Evolutionary conservation across 2,329 filamentous ascomycete genomes (phyloP).

Genomic region (Xylaria sp.): DNA sequence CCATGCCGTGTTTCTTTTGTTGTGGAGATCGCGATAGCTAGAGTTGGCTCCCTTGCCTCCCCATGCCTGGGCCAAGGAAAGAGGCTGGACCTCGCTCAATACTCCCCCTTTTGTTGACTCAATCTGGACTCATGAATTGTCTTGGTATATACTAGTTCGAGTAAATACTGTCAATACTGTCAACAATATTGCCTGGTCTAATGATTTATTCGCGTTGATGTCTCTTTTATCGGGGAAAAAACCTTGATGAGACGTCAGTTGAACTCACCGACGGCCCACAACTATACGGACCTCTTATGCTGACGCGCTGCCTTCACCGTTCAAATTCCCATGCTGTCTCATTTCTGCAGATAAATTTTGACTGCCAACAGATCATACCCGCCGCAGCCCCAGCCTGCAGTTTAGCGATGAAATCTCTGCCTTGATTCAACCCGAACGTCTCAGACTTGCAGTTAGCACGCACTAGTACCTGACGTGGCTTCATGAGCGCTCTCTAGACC

Average conservation of each 20-base stretch:
- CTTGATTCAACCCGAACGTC: slow-evolving; percentile 9
- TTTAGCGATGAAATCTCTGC: background rate
- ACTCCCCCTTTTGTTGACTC: slow-evolving; percentile 6
- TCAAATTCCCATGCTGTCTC: background rate
- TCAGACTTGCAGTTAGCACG: slow-evolving; percentile 21
- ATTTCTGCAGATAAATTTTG: background rate
- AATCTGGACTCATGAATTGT: background rate
- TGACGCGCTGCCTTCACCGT: background rate
- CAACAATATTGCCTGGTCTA: background rate
- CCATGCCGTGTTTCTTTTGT: slow-evolving; percentile 25
- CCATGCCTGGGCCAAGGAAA: background rate
- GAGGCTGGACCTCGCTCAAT: slow-evolving; percentile 2
- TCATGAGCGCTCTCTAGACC: background rate
- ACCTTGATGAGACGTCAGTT: background rate
- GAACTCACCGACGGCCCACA: background rate
- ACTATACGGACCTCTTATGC: background rate
- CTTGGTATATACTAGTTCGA: background rate
- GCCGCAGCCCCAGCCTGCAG: background rate
- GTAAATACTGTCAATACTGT: background rate
- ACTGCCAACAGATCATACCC: background rate
- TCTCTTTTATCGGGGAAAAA: background rate
- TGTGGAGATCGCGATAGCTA: slow-evolving; percentile 5
- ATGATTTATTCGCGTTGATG: background rate
- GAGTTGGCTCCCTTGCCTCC: slow-evolving; percentile 2
- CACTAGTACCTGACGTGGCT: slow-evolving; percentile 14